A percentile compares a stretch with the other conserved stretches of the same genome.
These are phyloP conservation scores for Lactarius sp. DNA, from an alignment of 768 basidiomycete genomes.

Conservation along the genomic window DNA sequence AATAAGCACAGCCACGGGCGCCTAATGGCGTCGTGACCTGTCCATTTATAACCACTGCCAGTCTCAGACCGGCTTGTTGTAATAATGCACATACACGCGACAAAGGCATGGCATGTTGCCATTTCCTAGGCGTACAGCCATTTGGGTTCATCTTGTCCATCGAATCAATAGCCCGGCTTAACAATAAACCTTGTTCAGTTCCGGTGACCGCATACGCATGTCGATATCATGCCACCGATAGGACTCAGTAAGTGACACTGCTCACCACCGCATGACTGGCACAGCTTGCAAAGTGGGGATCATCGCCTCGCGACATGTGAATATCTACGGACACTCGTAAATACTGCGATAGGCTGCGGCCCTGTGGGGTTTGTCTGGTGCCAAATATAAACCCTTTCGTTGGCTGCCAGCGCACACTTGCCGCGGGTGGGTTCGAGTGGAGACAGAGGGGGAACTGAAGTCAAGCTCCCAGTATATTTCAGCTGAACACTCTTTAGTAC, in stretches of 20 bases:
- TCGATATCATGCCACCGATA: too few relatives aligned
- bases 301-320: neutral
- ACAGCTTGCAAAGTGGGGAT: neutral
- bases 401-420: neutral
- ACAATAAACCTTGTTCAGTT: too few relatives aligned
- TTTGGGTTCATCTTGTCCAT: neutral
- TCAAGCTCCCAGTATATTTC: too few relatives aligned
- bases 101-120: neutral
- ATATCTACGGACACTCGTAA: neutral
- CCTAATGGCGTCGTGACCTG: neutral
- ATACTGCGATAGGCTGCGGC: neutral
- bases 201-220: too few relatives aligned
- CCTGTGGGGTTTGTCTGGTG: neutral
- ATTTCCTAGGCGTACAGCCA: neutral
- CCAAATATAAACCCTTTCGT: neutral
- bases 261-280: too few relatives aligned
- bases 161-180: too few relatives aligned
- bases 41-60: neutral
- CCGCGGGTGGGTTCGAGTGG: neutral
- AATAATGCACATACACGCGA: neutral
- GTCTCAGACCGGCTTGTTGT: neutral
- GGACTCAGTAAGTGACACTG: too few relatives aligned
- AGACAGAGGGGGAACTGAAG: neutral
- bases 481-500: too few relatives aligned
- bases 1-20: slow-evolving; percentile 9